Conservation (phyloP, 1,139 yeast genomes). For the Suhomyces taliae region DNA sequence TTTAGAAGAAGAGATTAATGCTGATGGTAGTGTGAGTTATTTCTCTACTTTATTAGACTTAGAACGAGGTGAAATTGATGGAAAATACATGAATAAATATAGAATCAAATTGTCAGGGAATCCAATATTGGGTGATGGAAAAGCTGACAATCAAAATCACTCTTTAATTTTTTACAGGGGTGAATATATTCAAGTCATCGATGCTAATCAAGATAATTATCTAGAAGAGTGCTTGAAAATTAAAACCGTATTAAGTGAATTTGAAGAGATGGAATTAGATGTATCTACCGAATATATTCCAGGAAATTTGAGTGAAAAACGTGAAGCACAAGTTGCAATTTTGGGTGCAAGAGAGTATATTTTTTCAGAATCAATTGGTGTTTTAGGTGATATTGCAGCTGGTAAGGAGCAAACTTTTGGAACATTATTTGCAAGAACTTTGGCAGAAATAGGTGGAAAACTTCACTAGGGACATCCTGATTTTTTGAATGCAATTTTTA, state of each 20-base stretch:
- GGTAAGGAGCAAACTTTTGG: conserved; percentile 95
- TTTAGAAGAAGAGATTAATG: conserved; percentile 43
- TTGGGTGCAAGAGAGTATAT: conserved; percentile 88
- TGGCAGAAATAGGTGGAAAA: conserved; percentile 85
- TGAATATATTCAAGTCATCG: conserved; percentile 53
- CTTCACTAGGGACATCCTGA: conserved; percentile 94
- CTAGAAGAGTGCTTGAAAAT: conserved; percentile 56
- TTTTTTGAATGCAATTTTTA: conserved; percentile 76
- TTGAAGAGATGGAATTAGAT: conserved; percentile 55
- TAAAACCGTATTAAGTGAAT: conserved; percentile 51
- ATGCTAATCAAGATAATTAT: conserved; percentile 59
- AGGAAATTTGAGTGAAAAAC: conserved; percentile 29
- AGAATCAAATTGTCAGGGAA: conserved; percentile 50
- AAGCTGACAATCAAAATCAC: conserved; percentile 57
- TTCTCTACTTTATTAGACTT: conserved; percentile 40
- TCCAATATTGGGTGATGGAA: conserved; percentile 59
- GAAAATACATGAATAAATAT: conserved; percentile 45
- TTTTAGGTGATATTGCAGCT: conserved; percentile 88
- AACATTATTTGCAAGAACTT: conserved; percentile 79
- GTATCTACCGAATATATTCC: conserved; percentile 47
- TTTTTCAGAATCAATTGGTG: conserved; percentile 83
- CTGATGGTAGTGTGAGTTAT: conserved; percentile 30
- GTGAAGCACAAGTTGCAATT: conserved; percentile 64
- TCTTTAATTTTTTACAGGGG: conserved; percentile 52
- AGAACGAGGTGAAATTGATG: conserved; percentile 35